Percentiles rank a stretch among this genome's conserved stretches.
Evolutionary conservation across 352 stramenopile species (phyloP).

Genomic region (Blastocystis sp.): DNA sequence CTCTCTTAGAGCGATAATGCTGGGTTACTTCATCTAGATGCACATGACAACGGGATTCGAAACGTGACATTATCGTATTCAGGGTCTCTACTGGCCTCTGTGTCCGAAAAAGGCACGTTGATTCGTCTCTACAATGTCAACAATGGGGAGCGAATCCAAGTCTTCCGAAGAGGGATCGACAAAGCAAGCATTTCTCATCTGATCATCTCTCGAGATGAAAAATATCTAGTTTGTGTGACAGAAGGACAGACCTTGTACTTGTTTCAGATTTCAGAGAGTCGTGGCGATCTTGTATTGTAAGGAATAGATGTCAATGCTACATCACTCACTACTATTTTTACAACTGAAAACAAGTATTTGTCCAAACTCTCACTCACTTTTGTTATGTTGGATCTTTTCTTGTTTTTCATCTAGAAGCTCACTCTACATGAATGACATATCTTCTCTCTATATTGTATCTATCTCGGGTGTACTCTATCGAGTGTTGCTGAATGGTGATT

Average conservation of each 20-base stretch:
- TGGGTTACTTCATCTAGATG: background rate
- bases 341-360: background rate
- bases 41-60: conserved; percentile 1
- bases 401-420: background rate
- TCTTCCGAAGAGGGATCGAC: conserved; percentile 17
- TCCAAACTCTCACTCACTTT: background rate
- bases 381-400: background rate
- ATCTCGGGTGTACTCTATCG: background rate
- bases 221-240: conserved; percentile 7
- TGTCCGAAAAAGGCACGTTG: conserved; percentile 14
- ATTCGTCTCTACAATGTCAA: conserved; percentile 26
- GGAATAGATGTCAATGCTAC: background rate
- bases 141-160: background rate
- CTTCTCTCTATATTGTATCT: background rate
- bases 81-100: background rate
- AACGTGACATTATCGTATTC: background rate
- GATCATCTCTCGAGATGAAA: conserved; percentile 2
- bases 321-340: conserved; percentile 5
- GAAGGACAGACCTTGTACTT: background rate
- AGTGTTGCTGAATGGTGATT: background rate
- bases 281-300: background rate
- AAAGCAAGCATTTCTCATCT: background rate
- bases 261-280: conserved; percentile 4
- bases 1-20: background rate
- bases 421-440: background rate